These are phyloP conservation scores for Poterioochromonas sp. DNA, from an alignment of 352 stramenopile genomes.

Conservation along the genomic window DNA sequence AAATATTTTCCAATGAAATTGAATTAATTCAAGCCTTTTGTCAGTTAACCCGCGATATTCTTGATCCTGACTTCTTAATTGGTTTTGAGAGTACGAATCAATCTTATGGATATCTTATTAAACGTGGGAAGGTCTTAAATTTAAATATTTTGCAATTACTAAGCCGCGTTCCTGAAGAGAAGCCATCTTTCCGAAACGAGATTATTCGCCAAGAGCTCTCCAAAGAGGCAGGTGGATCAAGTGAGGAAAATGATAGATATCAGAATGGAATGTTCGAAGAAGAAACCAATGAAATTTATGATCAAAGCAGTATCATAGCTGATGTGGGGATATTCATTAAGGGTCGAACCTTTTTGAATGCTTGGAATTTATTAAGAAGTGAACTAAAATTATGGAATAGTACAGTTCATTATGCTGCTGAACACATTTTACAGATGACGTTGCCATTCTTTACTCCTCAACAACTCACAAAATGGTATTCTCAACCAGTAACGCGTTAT, in stretches of 20 bases:
- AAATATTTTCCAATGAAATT: conserved; percentile 34
- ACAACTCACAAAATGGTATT: conserved; percentile 58
- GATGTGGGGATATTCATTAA: conserved; percentile 66
- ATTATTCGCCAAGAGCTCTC: conserved; percentile 39
- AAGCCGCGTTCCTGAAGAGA: conserved; percentile 25
- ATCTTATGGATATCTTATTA: conserved; percentile 64
- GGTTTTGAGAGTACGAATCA: conserved; percentile 72
- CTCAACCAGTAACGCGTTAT: conserved; percentile 47
- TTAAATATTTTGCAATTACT: conserved; percentile 38
- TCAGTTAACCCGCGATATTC: conserved; percentile 53
- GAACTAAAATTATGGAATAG: conserved; percentile 71
- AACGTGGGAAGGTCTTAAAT: conserved; percentile 54
- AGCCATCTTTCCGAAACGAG: conserved; percentile 35
- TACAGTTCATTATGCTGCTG: conserved; percentile 49
- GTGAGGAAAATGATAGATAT: conserved; percentile 23
- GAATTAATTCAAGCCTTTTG: conserved; percentile 60
- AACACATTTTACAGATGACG: conserved; percentile 55
- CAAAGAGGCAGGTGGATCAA: conserved; percentile 40
- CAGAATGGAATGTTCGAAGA: neutral
- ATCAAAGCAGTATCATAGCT: conserved; percentile 35
- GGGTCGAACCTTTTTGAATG: conserved; percentile 73
- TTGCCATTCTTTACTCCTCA: conserved; percentile 56
- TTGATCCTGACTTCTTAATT: conserved; percentile 75
- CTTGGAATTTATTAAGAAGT: conserved; percentile 61
- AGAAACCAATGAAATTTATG: conserved; percentile 20